Conservation (phyloP, 176 grass and related monocot genomes). For the Pharus latifolius region DNA sequence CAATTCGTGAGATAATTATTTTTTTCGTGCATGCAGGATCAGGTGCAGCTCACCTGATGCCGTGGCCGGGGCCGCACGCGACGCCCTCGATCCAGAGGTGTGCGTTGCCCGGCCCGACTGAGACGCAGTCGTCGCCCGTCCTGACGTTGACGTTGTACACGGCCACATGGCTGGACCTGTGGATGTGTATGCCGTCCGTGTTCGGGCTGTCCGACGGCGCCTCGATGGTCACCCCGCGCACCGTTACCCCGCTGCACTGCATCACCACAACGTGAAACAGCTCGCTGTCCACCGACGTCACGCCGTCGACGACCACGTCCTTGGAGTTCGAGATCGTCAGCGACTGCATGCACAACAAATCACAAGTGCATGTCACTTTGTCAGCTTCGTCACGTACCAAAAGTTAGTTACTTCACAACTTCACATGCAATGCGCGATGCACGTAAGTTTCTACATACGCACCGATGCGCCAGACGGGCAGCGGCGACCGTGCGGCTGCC, state of each 20-base stretch:
- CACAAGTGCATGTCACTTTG: too few species aligned
- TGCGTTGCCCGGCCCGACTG: slow-evolving; percentile 60
- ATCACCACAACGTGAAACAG: slow-evolving; percentile 77
- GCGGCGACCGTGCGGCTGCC: background rate
- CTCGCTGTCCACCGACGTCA: slow-evolving; percentile 62
- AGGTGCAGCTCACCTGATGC: slow-evolving; percentile 97
- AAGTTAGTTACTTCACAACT: too few species aligned
- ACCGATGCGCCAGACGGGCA: slow-evolving; percentile 57
- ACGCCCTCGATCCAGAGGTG: slow-evolving; percentile 88
- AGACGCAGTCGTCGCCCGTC: slow-evolving; percentile 96
- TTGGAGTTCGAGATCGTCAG: slow-evolving; percentile 65
- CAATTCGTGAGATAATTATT: too few species aligned
- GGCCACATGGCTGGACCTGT: slow-evolving; percentile 54
- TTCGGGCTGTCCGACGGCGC: slow-evolving; percentile 77
- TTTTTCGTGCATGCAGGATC: too few species aligned
- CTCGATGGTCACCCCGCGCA: slow-evolving; percentile 42
- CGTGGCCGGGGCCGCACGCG: slow-evolving; percentile 78
- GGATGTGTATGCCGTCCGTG: slow-evolving; percentile 86
- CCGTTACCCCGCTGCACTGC: slow-evolving; percentile 33
- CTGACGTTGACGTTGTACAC: slow-evolving; percentile 46
- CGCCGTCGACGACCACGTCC: slow-evolving; percentile 47
- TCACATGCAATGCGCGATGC: too few species aligned
- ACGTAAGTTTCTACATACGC: background rate
- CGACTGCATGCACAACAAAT: slow-evolving; percentile 38
- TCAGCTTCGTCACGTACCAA: background rate